Percentiles rank a stretch among this genome's conserved stretches.
These are phyloP conservation scores for Xenoacremonium recifei DNA, from an alignment of 2,329 filamentous ascomycete genomes.

Conservation along the genomic window DNA sequence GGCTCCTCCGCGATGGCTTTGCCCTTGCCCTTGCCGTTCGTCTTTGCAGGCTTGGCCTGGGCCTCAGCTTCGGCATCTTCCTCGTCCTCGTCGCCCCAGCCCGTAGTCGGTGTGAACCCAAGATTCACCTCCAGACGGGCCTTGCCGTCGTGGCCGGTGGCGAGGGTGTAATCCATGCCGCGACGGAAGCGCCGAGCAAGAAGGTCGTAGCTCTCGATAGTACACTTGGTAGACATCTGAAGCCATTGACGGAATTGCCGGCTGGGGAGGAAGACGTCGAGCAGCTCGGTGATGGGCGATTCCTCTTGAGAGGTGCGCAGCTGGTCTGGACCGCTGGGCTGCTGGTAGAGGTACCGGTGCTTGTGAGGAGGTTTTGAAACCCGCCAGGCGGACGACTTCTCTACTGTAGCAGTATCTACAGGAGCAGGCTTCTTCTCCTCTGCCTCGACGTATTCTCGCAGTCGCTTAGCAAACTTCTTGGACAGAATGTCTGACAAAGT, in stretches of 20 bases:
- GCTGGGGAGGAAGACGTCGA: slow-evolving; percentile 82
- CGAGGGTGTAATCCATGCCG: slow-evolving; percentile 88
- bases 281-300: slow-evolving; percentile 70
- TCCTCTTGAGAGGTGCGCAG: slow-evolving; percentile 37
- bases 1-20: slow-evolving; percentile 18
- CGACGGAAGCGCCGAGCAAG: slow-evolving; percentile 84
- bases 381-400: slow-evolving; percentile 62
- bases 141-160: slow-evolving; percentile 76
- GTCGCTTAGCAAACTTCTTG: slow-evolving; percentile 69
- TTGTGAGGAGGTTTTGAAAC: slow-evolving; percentile 91
- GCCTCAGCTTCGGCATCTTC: slow-evolving; percentile 42
- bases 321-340: slow-evolving; percentile 44
- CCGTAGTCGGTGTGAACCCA: slow-evolving; percentile 77
- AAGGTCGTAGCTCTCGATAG: slow-evolving; percentile 70
- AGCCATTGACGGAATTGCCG: slow-evolving; percentile 88
- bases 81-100: slow-evolving; percentile 74
- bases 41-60: slow-evolving; percentile 28
- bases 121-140: slow-evolving; percentile 85
- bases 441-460: slow-evolving; percentile 69
- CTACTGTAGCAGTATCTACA: slow-evolving; percentile 52
- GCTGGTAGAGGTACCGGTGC: slow-evolving; percentile 84
- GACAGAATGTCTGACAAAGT: slow-evolving; percentile 77
- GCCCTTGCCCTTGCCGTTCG: slow-evolving; percentile 30
- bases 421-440: slow-evolving; percentile 54
- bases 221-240: slow-evolving; percentile 74